phyloP scores from a whole-genome alignment of 495 filamentous ascomycete species.

The Penicillium antarcticum region DNA sequence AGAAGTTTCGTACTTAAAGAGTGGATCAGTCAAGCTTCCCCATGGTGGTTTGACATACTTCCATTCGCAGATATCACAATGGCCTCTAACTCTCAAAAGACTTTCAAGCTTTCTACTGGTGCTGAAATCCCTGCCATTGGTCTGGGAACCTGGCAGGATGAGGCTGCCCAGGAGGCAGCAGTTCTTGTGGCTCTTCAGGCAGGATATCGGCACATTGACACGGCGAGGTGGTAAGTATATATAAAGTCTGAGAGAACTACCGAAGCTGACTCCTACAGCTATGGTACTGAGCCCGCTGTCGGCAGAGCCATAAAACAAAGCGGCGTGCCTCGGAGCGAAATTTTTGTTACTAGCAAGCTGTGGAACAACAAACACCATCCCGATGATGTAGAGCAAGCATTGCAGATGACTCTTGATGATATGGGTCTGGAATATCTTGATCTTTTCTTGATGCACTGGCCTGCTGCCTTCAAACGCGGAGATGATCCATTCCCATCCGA shows the following conservation, averaged over 20 bases:
- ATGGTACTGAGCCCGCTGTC: slow-evolving; percentile 40
- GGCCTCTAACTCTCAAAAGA: too few species aligned
- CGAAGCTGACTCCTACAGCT: slow-evolving; percentile 18
- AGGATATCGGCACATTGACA: slow-evolving; percentile 58
- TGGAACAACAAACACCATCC: slow-evolving; percentile 64
- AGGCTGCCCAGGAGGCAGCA: slow-evolving; percentile 36
- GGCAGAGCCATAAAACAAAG: slow-evolving; percentile 53
- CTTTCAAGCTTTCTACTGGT: slow-evolving; percentile 39
- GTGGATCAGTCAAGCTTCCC: too few species aligned
- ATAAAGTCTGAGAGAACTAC: not conserved
- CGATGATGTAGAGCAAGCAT: slow-evolving; percentile 52
- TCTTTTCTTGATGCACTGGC: slow-evolving; percentile 66
- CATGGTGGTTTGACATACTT: too few species aligned
- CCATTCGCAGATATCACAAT: too few species aligned
- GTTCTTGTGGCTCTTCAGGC: slow-evolving; percentile 38
- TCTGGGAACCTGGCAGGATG: slow-evolving; percentile 43
- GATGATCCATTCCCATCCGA: slow-evolving; percentile 28
- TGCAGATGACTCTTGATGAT: slow-evolving; percentile 56
- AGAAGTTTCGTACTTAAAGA: too few species aligned
- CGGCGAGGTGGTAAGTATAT: slow-evolving; percentile 32
- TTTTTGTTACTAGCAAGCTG: slow-evolving; percentile 47
- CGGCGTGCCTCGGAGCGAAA: slow-evolving; percentile 36
- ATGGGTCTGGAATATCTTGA: slow-evolving; percentile 63
- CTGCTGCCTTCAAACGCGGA: slow-evolving; percentile 40
- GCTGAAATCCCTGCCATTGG: slow-evolving; percentile 40